Conservation (phyloP, 2,329 filamentous ascomycete genomes). For the Monilinia fructicola region DNA sequence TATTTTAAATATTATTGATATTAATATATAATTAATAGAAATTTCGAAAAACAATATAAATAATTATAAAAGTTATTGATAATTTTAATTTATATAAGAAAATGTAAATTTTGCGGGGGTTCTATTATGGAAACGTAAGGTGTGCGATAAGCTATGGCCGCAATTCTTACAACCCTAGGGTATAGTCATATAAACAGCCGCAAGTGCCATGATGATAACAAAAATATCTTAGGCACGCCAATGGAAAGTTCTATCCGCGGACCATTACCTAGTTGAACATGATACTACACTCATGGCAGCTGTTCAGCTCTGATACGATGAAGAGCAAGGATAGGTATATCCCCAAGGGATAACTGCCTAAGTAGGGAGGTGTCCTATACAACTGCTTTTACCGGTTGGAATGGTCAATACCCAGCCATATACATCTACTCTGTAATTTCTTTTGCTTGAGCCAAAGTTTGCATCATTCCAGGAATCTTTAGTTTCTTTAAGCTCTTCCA, state of each 20-base stretch:
- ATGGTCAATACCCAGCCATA: background rate
- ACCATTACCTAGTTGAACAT: background rate
- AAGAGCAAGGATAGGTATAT: slow-evolving; percentile 2
- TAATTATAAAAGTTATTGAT: too few relatives aligned
- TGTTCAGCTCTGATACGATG: slow-evolving; percentile 3
- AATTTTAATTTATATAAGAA: too few relatives aligned
- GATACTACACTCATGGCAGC: slow-evolving; percentile 1
- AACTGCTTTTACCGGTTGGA: background rate
- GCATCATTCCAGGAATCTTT: slow-evolving; percentile 2
- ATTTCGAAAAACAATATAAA: too few relatives aligned
- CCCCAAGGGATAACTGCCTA: background rate
- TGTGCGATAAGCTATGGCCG: too few relatives aligned
- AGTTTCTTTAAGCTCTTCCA: slow-evolving; percentile 4
- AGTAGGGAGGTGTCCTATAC: background rate
- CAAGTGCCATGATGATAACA: background rate
- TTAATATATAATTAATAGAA: too few relatives aligned
- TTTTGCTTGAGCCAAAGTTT: background rate
- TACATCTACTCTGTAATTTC: background rate
- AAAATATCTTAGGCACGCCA: background rate
- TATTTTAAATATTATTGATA: too few relatives aligned
- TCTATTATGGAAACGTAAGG: too few relatives aligned
- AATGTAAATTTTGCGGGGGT: too few relatives aligned
- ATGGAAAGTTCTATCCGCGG: background rate
- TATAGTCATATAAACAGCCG: background rate
- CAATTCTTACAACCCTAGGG: too few relatives aligned